A percentile compares a stretch with the other conserved stretches of the same genome.
These are phyloP conservation scores for Venturia asperata DNA, from an alignment of 2,329 filamentous ascomycete genomes.

Conservation along the genomic window DNA sequence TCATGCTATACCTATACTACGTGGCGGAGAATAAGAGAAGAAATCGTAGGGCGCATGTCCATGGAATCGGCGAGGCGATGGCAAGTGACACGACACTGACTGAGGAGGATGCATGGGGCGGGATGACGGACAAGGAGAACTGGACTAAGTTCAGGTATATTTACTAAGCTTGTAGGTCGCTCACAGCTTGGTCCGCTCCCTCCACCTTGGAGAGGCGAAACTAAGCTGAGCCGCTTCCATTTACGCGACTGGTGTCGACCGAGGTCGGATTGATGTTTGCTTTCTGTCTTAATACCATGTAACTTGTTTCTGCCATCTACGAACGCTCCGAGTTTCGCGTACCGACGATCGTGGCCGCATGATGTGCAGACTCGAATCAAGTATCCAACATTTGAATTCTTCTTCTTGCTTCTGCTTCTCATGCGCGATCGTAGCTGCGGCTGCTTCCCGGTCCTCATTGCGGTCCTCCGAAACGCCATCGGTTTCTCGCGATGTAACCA, in stretches of 20 bases:
- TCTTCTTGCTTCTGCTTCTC: background rate
- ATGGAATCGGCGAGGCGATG: conserved; percentile 1
- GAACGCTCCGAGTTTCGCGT: too few species aligned
- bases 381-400: background rate
- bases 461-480: conserved; percentile 7
- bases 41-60: background rate
- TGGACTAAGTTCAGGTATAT: conserved; percentile 13
- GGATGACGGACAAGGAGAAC: conserved; percentile 12
- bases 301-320: too few species aligned
- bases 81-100: conserved; percentile 3
- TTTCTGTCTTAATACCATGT: background rate
- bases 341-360: too few species aligned
- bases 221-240: background rate
- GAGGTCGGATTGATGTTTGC: background rate
- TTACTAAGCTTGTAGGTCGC: background rate
- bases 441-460: background rate
- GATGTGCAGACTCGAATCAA: too few species aligned
- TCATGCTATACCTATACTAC: conserved; percentile 7
- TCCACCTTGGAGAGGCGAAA: background rate
- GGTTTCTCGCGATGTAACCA: conserved; percentile 7
- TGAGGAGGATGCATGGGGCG: conserved; percentile 5
- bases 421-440: background rate
- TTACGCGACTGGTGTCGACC: background rate
- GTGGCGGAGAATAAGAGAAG: conserved; percentile 5
- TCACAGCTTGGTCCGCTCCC: background rate